phyloP scores from a whole-genome alignment of 768 basidiomycete genomes.

The Psilocybe tampanensis region DNA sequence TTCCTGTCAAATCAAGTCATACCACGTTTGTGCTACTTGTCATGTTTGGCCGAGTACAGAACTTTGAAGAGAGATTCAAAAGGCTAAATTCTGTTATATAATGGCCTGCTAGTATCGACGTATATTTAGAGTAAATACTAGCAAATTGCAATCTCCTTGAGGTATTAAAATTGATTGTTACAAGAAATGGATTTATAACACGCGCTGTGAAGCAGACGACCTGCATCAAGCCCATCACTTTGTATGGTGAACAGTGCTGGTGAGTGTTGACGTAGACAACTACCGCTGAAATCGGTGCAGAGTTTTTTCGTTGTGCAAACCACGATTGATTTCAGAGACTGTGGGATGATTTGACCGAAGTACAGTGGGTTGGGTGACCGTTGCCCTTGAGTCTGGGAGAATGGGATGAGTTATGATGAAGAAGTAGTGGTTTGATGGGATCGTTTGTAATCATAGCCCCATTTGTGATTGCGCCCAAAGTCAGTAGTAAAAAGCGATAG shows the following conservation, averaged over 20 bases:
- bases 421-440: too few relatives aligned
- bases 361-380: too few relatives aligned
- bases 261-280: too few relatives aligned
- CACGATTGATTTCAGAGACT: background rate
- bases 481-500: conserved; percentile 6
- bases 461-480: conserved; percentile 9
- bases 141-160: too few relatives aligned
- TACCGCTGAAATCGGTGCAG: background rate
- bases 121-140: too few relatives aligned
- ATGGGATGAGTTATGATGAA: conserved; percentile 11
- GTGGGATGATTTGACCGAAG: too few relatives aligned
- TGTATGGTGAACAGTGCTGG: too few relatives aligned
- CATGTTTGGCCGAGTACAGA: background rate
- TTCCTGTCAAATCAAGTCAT: background rate
- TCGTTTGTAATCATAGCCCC: conserved; percentile 13
- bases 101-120: background rate
- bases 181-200: too few relatives aligned
- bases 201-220: background rate
- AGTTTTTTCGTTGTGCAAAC: too few relatives aligned
- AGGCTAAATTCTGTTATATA: background rate
- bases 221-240: background rate
- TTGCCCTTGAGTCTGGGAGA: too few relatives aligned
- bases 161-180: too few relatives aligned
- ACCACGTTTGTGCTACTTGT: background rate
- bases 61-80: background rate